These are phyloP conservation scores for Pseudomicrostroma phylloplanum DNA, from an alignment of 1,284 basidiomycete species.

Conservation along the genomic window DNA sequence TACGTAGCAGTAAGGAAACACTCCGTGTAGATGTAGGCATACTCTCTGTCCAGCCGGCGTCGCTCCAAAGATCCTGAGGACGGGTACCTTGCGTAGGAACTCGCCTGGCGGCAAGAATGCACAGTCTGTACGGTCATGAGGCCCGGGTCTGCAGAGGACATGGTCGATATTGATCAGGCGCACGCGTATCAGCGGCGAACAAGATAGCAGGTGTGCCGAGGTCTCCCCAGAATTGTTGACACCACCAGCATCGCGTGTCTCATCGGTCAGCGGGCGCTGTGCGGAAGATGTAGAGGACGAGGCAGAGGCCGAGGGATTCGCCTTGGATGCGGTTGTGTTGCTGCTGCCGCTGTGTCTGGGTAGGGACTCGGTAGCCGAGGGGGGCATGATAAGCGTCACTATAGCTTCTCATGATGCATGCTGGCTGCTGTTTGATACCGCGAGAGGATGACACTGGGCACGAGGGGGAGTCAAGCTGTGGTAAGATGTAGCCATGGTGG, in stretches of 20 bases:
- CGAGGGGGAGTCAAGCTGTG: too few species aligned
- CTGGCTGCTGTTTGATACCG: too few species aligned
- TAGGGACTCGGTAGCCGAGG: too few species aligned
- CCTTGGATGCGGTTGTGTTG: background rate
- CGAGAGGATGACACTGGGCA: too few species aligned
- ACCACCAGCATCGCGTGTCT: too few species aligned
- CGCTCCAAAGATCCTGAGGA: conserved; percentile 79
- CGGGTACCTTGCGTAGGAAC: conserved; percentile 59
- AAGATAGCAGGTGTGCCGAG: too few species aligned
- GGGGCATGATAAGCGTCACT: too few species aligned
- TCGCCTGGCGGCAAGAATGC: conserved; percentile 59
- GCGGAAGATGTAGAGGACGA: background rate
- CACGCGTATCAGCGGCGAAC: conserved; percentile 32
- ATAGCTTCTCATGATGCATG: too few species aligned
- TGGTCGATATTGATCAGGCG: conserved; percentile 44
- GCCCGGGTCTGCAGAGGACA: conserved; percentile 23
- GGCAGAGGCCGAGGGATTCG: background rate
- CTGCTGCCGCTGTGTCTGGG: too few species aligned
- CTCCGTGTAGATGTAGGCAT: conserved; percentile 79
- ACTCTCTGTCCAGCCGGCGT: conserved; percentile 71
- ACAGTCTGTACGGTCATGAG: conserved; percentile 28
- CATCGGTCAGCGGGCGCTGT: too few species aligned
- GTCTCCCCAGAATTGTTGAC: too few species aligned
- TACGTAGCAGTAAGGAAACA: conserved; percentile 58
- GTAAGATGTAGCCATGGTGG: too few species aligned